Percentiles rank a stretch among this genome's conserved stretches.
These are phyloP conservation scores for Tricholoma terreum DNA, from an alignment of 768 basidiomycete species.

Conservation along the genomic window DNA sequence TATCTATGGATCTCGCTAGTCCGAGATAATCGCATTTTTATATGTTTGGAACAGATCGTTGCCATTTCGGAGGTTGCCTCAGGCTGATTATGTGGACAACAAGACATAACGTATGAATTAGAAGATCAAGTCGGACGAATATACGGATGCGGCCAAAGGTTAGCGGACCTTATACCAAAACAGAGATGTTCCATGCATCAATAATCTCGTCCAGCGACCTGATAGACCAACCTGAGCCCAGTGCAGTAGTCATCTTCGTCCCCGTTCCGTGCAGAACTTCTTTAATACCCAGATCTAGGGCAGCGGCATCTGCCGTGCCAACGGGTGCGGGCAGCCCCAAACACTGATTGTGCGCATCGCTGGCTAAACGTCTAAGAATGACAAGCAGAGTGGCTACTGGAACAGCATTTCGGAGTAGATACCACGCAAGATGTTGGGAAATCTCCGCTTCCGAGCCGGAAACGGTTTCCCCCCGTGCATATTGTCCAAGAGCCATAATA, in stretches of 20 bases:
- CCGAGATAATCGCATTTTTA: neutral
- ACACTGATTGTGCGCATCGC: slow-evolving; percentile 60
- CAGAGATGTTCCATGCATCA: slow-evolving; percentile 44
- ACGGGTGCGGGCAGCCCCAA: slow-evolving; percentile 45
- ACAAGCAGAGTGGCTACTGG: slow-evolving; percentile 67
- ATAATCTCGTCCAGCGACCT: slow-evolving; percentile 66
- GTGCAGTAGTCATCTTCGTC: slow-evolving; percentile 67
- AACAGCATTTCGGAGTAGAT: slow-evolving; percentile 64
- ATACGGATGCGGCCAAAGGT: neutral
- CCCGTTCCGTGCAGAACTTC: slow-evolving; percentile 88
- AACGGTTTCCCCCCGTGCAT: slow-evolving; percentile 52
- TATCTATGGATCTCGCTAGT: neutral
- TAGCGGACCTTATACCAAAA: neutral
- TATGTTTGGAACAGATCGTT: neutral
- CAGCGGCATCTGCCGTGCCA: slow-evolving; percentile 40
- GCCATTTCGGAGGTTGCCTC: neutral
- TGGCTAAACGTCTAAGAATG: slow-evolving; percentile 58
- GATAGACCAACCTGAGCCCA: slow-evolving; percentile 74
- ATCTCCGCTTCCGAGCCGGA: slow-evolving; percentile 27
- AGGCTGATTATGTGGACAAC: neutral
- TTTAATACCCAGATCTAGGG: slow-evolving; percentile 57
- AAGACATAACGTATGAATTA: neutral
- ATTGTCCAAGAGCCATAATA: slow-evolving; percentile 42
- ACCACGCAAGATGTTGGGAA: slow-evolving; percentile 59
- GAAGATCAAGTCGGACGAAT: neutral